A percentile compares a stretch with the other conserved stretches of the same genome.
phyloP scores from a whole-genome alignment of 2,329 filamentous ascomycete species.

The Torrubiella hemipterigena region DNA sequence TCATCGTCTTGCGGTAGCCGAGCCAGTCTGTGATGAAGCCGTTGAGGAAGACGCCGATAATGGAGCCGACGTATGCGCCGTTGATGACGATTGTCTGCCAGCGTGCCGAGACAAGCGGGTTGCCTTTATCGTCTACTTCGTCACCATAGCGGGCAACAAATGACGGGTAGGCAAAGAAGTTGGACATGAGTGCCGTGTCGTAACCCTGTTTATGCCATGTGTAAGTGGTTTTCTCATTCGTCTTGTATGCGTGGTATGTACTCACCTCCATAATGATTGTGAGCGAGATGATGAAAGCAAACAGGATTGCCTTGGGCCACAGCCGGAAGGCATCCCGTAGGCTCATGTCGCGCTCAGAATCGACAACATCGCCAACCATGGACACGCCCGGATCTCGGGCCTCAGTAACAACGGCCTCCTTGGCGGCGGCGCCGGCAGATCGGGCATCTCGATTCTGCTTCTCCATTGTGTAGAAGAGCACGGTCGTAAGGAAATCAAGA shows the following conservation, averaged over 20 bases:
- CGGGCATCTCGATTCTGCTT: too few species aligned
- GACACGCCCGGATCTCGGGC: too few species aligned
- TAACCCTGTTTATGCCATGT: too few species aligned
- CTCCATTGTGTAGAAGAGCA: too few species aligned
- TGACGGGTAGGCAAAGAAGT: constrained; percentile 28
- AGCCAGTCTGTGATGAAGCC: constrained; percentile 23
- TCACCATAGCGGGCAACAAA: constrained; percentile 28
- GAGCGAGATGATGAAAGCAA: neutral
- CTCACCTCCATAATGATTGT: neutral
- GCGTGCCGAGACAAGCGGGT: constrained; percentile 21
- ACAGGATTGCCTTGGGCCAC: neutral
- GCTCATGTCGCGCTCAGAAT: constrained; percentile 8
- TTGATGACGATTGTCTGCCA: constrained; percentile 27
- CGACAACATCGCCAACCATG: too few species aligned
- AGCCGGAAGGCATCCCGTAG: neutral
- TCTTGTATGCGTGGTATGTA: too few species aligned
- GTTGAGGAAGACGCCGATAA: constrained; percentile 23
- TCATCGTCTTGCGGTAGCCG: constrained; percentile 24
- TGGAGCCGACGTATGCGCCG: constrained; percentile 20
- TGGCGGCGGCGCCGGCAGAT: neutral
- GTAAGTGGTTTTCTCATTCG: too few species aligned
- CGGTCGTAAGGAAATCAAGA: too few species aligned
- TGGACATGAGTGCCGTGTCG: constrained; percentile 8
- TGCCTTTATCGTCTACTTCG: constrained; percentile 1
- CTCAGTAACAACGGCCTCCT: neutral